These are phyloP conservation scores for Meyerozyma athensensis DNA, from an alignment of 1,139 yeast species.

Conservation along the genomic window DNA sequence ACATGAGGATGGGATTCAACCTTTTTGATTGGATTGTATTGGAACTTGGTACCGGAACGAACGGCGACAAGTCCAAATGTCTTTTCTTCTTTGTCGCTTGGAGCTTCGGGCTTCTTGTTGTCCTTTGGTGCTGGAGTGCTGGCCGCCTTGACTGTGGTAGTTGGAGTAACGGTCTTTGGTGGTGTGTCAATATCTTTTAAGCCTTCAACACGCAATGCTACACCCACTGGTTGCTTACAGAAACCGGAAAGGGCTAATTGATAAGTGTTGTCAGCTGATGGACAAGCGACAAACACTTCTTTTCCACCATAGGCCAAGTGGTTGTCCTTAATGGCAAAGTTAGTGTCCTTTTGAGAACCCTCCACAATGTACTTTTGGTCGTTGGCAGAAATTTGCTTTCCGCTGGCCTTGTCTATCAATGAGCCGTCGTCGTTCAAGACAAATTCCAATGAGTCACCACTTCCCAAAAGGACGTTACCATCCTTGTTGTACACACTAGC, in stretches of 20 bases:
- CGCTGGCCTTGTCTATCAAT: slow-evolving; percentile 7
- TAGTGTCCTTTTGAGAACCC: neutral
- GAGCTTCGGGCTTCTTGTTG: neutral
- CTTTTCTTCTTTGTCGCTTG: slow-evolving; percentile 6
- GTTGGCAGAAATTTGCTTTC: neutral
- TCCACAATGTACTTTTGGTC: neutral
- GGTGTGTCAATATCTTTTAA: neutral
- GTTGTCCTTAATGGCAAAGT: slow-evolving; percentile 19
- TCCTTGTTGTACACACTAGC: slow-evolving; percentile 8
- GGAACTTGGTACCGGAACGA: slow-evolving; percentile 20
- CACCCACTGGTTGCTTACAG: neutral
- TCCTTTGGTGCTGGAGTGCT: neutral
- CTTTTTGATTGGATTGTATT: slow-evolving; percentile 21
- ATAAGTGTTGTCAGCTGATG: neutral
- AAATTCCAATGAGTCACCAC: slow-evolving; percentile 5
- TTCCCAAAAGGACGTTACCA: slow-evolving; percentile 5
- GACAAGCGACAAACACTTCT: slow-evolving; percentile 6
- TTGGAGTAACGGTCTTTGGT: neutral
- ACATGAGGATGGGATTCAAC: slow-evolving; percentile 26
- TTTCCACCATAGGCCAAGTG: slow-evolving; percentile 20
- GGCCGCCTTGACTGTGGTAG: neutral
- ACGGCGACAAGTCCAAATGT: slow-evolving; percentile 17
- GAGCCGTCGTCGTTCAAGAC: slow-evolving; percentile 10
- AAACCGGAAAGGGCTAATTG: neutral
- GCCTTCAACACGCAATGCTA: neutral